These are phyloP conservation scores for Exsudoporus frostii DNA, from an alignment of 768 basidiomycete genomes.

Conservation along the genomic window DNA sequence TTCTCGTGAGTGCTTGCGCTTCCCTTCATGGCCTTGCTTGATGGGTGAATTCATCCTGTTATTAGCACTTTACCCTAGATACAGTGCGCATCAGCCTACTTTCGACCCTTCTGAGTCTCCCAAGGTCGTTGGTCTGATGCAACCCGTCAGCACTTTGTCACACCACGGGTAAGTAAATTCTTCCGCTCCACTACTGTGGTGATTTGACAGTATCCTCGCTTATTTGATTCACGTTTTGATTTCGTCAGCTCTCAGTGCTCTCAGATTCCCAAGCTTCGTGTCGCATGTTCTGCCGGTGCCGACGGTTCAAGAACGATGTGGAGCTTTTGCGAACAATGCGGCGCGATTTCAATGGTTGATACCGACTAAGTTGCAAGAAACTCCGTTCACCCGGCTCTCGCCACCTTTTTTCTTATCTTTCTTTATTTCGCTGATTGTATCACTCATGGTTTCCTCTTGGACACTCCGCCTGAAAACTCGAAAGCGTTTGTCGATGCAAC, in stretches of 20 bases:
- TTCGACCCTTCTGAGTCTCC: constrained; percentile 48
- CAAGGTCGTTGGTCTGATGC: constrained; percentile 57
- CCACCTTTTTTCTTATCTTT: constrained; percentile 24
- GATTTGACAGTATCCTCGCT: constrained; percentile 11
- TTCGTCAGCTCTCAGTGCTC: constrained; percentile 57
- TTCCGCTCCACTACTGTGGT: background rate
- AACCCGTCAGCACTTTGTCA: constrained; percentile 55
- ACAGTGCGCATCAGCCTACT: constrained; percentile 60
- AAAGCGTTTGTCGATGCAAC: constrained; percentile 24
- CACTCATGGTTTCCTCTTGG: constrained; percentile 25
- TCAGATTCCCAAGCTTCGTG: constrained; percentile 79
- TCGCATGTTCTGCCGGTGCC: constrained; percentile 68
- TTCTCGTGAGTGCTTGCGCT: constrained; percentile 43
- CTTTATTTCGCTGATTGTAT: constrained; percentile 32
- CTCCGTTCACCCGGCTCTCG: constrained; percentile 4
- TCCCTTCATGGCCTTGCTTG: background rate
- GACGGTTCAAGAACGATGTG: constrained; percentile 77
- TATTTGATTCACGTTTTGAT: constrained; percentile 9
- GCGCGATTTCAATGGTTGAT: constrained; percentile 86
- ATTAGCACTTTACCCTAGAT: constrained; percentile 51
- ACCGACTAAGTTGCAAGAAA: constrained; percentile 44
- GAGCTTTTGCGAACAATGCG: constrained; percentile 86
- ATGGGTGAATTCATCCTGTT: background rate
- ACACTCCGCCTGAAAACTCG: constrained; percentile 24
- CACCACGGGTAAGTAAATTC: constrained; percentile 66